These are phyloP conservation scores for Eucalyptus tenuipes DNA, from an alignment of 345 rosid genomes.

Conservation along the genomic window DNA sequence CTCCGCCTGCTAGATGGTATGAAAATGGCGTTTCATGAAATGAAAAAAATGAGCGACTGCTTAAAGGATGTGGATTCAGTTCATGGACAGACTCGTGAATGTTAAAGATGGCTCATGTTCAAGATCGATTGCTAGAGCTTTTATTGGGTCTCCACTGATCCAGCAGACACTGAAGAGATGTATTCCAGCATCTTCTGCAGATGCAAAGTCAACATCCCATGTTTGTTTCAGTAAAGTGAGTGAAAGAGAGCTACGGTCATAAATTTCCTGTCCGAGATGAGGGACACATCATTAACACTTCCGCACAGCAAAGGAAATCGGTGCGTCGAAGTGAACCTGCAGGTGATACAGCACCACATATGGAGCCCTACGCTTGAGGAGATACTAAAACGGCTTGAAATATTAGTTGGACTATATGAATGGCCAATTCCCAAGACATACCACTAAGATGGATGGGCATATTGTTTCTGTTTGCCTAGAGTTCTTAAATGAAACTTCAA, in stretches of 20 bases:
- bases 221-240: constrained; percentile 18
- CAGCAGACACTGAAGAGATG: constrained; percentile 24
- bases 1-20: constrained; percentile 27
- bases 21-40: no score
- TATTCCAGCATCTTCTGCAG: background rate
- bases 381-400: constrained; percentile 34
- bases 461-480: constrained; percentile 47
- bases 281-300: constrained; percentile 31
- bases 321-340: constrained; percentile 46
- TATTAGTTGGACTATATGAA: constrained; percentile 30
- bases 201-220: background rate
- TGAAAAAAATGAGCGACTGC: constrained; percentile 19
- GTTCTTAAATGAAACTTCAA: constrained; percentile 36
- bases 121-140: constrained; percentile 54
- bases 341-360: constrained; percentile 62
- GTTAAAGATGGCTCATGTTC: constrained; percentile 15
- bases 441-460: constrained; percentile 37
- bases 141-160: constrained; percentile 43
- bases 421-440: constrained; percentile 11
- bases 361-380: constrained; percentile 53
- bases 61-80: constrained; percentile 32
- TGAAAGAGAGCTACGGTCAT: constrained; percentile 42
- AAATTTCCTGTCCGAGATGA: constrained; percentile 36
- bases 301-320: constrained; percentile 62
- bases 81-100: constrained; percentile 39